phyloP scores from a whole-genome alignment of 2,329 filamentous ascomycete species.

The Exserohilum turcica region DNA sequence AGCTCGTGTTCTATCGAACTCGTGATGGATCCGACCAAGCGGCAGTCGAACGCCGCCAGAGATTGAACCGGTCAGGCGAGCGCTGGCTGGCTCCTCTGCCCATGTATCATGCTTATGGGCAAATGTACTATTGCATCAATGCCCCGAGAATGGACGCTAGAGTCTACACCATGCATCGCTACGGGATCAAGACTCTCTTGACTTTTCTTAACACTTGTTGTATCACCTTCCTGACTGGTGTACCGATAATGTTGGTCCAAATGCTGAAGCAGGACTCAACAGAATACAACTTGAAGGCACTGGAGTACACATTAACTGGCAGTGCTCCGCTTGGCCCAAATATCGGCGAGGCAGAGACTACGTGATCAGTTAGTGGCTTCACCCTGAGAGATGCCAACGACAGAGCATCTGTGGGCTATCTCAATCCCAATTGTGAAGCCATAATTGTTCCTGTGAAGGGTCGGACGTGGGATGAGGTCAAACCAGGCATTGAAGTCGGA shows the following conservation, averaged over 20 bases:
- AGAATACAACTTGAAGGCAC: no score
- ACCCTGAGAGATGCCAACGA: no score
- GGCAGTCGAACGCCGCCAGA: no score
- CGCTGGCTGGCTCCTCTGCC: constrained; percentile 50
- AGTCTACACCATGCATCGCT: background rate
- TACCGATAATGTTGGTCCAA: background rate
- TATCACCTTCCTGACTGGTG: background rate
- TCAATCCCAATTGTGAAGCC: background rate
- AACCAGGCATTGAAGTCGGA: background rate
- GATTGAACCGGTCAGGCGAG: constrained; percentile 39
- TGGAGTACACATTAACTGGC: no score
- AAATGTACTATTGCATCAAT: background rate
- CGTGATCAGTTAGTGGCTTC: no score
- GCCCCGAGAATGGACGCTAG: background rate
- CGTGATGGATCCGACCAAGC: no score
- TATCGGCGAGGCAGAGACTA: no score
- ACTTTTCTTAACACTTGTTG: background rate
- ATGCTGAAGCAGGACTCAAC: no score
- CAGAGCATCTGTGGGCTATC: no score
- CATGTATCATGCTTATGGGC: constrained; percentile 52
- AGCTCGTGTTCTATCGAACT: background rate
- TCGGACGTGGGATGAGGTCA: constrained; percentile 11
- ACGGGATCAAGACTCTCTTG: constrained; percentile 32
- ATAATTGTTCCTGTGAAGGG: background rate
- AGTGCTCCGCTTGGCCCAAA: no score